Conservation (phyloP, 129 eudicot species). For the Calendula officinalis region DNA sequence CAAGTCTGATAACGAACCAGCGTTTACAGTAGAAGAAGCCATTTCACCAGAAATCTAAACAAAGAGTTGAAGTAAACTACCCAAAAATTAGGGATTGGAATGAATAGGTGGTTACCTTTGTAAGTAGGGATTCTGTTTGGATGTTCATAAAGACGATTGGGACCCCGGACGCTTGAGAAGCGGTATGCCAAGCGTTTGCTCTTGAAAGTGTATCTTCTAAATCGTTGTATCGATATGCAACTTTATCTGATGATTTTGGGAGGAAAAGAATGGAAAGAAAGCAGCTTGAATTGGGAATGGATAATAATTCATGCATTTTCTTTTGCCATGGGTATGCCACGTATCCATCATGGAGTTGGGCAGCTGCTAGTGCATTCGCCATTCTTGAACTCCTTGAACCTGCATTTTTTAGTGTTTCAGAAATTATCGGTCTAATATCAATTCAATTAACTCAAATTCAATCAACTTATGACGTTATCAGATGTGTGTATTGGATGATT, state of each 20-base stretch:
- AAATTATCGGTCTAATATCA: not conserved
- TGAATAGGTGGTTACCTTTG: constrained; percentile 56
- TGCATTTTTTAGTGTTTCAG: constrained; percentile 16
- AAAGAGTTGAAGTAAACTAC: too few species aligned
- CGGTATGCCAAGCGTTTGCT: constrained; percentile 82
- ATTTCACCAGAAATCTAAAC: constrained; percentile 83
- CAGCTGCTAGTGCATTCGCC: constrained; percentile 59
- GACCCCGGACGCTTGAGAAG: constrained; percentile 79
- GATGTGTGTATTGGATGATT: too few species aligned
- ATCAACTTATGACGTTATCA: too few species aligned
- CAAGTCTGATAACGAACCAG: constrained; percentile 71
- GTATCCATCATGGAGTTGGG: constrained; percentile 82
- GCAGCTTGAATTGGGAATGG: constrained; percentile 78
- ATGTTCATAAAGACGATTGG: constrained; percentile 85
- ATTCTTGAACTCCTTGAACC: constrained; percentile 76
- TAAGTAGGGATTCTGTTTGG: constrained; percentile 94
- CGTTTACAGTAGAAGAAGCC: constrained; percentile 70
- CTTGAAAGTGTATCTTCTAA: constrained; percentile 89
- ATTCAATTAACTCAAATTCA: too few species aligned
- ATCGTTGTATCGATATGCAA: constrained; percentile 57
- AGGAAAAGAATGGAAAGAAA: constrained; percentile 78
- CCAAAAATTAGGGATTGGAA: not conserved
- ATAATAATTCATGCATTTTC: constrained; percentile 64
- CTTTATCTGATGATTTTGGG: constrained; percentile 64
- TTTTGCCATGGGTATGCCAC: constrained; percentile 86